Evolutionary conservation across 352 stramenopile genomes (phyloP), one percentile per base, ranked within the genome.

Genomic region (Phytopythium oedochilum): DNA sequence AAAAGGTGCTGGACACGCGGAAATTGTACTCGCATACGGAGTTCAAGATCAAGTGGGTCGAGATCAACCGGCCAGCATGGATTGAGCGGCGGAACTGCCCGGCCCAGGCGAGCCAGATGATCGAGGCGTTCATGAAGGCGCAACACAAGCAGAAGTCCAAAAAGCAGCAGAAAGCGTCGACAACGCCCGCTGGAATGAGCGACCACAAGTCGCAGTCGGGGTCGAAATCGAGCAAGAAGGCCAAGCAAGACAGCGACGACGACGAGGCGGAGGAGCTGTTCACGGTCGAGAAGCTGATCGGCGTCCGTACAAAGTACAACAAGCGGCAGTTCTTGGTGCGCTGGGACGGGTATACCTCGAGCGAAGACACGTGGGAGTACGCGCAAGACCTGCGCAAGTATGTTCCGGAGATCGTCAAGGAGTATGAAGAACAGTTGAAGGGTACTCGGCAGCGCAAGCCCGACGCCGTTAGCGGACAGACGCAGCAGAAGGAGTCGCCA

Each of bases 351-450:
- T 91, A 89, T 59, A 66, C 77, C 38, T 68, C 68, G 26, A 75
- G 68, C 36, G 70, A 85, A 43, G 81, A 91, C 61, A 89, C 78
- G 25, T 91, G 78, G 78, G 78, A 91, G 48, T 34, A 64, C 23
- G 76, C 67, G 2, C 36, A 64, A 4, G 77, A 79, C 55, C 61
- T 89, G 18, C 73, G 75, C 22, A 44, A 39, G 9, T 71, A 91
- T 49, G 76, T 89, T 0, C 62, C 70, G 3, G 64, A 73, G 2
- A 65, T 88, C 28, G 76, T 89, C 6, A 48, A 82, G 9, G 66
- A 76, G 9, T 91, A 91, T 38, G 76, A 89, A 40, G 25, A 53
- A 3, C 28, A 70, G 46, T 22, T 64, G n/a, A 38, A 59, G 23
- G 54, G 51, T 11, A 28, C 51, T 4, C 34, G 20, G 2, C 31